These are phyloP conservation scores for Glarea lozoyensis DNA, from an alignment of 495 filamentous ascomycete genomes.

Conservation along the genomic window DNA sequence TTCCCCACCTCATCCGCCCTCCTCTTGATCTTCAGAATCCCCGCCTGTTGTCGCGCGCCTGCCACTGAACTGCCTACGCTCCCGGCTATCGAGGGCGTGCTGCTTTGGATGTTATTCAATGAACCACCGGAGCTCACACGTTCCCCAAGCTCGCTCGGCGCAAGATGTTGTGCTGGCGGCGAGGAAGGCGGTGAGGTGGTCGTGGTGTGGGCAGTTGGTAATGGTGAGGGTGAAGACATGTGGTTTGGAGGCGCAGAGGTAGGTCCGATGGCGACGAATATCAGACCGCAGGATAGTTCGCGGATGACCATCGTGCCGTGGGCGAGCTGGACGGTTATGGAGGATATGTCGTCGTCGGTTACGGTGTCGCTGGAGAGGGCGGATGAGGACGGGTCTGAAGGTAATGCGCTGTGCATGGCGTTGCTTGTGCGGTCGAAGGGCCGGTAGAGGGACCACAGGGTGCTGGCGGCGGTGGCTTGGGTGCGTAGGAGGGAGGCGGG, in stretches of 20 bases:
- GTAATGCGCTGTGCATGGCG: too few relatives aligned
- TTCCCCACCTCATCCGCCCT: slow-evolving; percentile 18
- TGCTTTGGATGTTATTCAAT: slow-evolving; percentile 5
- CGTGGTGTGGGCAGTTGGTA: background rate
- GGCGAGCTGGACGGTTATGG: slow-evolving; percentile 38
- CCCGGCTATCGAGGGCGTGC: slow-evolving; percentile 13
- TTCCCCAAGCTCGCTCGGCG: background rate
- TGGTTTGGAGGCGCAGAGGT: slow-evolving; percentile 1
- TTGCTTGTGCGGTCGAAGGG: slow-evolving; percentile 4
- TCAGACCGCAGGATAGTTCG: slow-evolving; percentile 35
- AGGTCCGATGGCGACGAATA: slow-evolving; percentile 46
- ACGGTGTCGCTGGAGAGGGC: slow-evolving; percentile 1
- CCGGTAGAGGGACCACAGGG: slow-evolving; percentile 21
- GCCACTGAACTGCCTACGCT: slow-evolving; percentile 15
- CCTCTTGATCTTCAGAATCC: slow-evolving; percentile 14
- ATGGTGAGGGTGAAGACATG: background rate
- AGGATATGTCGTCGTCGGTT: slow-evolving; percentile 13
- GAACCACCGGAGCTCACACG: slow-evolving; percentile 1
- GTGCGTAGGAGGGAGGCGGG: slow-evolving; percentile 21
- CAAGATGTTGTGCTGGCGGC: slow-evolving; percentile 2
- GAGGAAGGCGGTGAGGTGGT: slow-evolving; percentile 11
- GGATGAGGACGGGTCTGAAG: background rate
- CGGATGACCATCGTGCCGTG: slow-evolving; percentile 39
- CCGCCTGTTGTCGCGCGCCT: slow-evolving; percentile 3
- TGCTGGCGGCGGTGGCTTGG: slow-evolving; percentile 22